Percentiles rank a stretch among this genome's conserved stretches.
Evolutionary conservation across 1,139 yeast genomes (phyloP).

Genomic region (Kluyveromyces marxianus): DNA sequence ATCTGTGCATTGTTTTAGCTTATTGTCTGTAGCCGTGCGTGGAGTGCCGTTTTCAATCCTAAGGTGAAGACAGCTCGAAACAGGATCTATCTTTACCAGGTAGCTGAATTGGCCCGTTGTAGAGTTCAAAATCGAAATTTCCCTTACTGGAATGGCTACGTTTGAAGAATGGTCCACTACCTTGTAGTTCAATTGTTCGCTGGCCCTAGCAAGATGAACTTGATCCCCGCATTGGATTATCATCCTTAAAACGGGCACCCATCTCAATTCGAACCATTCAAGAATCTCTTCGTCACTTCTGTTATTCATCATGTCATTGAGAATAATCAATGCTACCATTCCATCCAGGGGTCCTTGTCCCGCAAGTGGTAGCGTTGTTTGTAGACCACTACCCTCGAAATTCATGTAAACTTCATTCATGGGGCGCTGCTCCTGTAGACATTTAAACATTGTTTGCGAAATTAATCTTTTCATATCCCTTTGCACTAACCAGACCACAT

Average conservation of each 20-base stretch:
- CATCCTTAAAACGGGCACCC: neutral
- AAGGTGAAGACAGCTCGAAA: neutral
- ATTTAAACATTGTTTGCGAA: neutral
- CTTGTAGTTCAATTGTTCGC: neutral
- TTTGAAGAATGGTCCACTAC: neutral
- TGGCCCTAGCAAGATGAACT: neutral
- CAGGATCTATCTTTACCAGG: neutral
- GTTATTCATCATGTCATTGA: conserved; percentile 18
- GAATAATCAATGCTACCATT: conserved; percentile 18
- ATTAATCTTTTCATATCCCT: conserved; percentile 23
- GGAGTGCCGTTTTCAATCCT: neutral
- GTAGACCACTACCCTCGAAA: conserved; percentile 26
- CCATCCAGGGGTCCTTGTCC: conserved; percentile 22
- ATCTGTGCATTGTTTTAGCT: neutral
- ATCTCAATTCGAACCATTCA: neutral
- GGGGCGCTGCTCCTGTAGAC: neutral
- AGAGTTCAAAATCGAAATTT: neutral
- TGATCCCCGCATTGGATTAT: neutral
- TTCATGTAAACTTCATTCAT: conserved; percentile 10
- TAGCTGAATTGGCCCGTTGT: neutral
- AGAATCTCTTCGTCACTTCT: conserved; percentile 2
- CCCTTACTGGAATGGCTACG: neutral
- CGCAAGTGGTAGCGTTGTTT: conserved; percentile 26
- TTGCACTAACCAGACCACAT: conserved; percentile 28
- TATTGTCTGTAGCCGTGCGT: neutral